Conservation (phyloP, 2,329 filamentous ascomycete genomes). For the Keithomyces neogunnii region DNA sequence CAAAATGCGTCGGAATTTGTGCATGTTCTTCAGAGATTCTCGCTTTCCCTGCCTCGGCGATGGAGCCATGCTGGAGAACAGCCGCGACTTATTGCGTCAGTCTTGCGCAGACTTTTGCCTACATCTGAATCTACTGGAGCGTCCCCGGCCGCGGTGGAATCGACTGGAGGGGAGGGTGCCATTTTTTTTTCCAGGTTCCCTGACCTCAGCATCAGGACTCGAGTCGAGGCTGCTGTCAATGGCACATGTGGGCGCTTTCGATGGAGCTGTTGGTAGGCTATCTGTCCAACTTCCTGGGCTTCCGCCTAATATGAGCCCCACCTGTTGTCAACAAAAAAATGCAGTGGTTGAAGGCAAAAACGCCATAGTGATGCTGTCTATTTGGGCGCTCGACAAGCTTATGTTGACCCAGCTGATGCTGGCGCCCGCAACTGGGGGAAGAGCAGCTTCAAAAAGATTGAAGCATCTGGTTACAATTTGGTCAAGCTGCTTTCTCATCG, state of each 20-base stretch:
- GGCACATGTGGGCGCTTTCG: not conserved
- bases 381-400: not conserved
- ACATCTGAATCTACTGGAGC: slow-evolving; percentile 3
- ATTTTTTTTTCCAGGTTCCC: not conserved
- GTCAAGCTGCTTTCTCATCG: not conserved
- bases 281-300: not conserved
- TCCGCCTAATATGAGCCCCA: not conserved
- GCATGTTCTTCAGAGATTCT: too few species aligned
- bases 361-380: not conserved
- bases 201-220: not conserved
- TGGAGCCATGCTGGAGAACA: slow-evolving; percentile 1
- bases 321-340: slow-evolving; percentile 8
- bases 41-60: not conserved
- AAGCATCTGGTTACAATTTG: not conserved
- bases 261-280: not conserved
- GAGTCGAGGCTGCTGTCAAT: not conserved
- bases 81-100: slow-evolving; percentile 8
- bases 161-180: slow-evolving; percentile 1
- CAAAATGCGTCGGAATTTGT: not conserved
- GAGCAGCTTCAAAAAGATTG: not conserved
- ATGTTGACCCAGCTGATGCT: not conserved
- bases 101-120: slow-evolving; percentile 7
- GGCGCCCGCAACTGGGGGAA: too few species aligned
- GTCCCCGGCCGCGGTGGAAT: not conserved
- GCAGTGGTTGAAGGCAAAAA: not conserved